These are phyloP conservation scores for Calophaca sinica DNA, from an alignment of 306 rosid species.

Conservation along the genomic window DNA sequence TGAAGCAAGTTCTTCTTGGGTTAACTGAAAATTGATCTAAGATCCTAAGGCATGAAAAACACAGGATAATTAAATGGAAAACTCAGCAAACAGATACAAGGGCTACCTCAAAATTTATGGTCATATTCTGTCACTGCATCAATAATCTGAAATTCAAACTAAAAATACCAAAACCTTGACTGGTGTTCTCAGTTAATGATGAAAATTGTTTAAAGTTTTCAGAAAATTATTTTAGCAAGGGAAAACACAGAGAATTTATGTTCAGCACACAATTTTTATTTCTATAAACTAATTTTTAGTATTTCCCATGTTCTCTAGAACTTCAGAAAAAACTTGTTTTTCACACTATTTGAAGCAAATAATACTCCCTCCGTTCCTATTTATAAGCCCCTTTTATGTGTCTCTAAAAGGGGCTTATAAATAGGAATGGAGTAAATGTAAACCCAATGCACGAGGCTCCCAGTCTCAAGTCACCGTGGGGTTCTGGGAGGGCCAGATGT, in stretches of 20 bases:
- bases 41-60: constrained; percentile 27
- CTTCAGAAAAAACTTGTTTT: constrained; percentile 2
- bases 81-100: constrained; percentile 1
- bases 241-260: not conserved
- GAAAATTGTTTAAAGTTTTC: constrained; percentile 15
- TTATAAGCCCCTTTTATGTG: too few relatives aligned
- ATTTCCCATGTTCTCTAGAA: not conserved
- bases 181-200: constrained; percentile 6
- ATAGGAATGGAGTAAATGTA: not conserved
- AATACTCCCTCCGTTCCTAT: not conserved
- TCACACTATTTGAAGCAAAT: not conserved
- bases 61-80: constrained; percentile 17
- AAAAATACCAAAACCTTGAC: constrained; percentile 27
- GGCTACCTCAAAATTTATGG: constrained; percentile 23
- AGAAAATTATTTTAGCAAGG: constrained; percentile 33
- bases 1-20: constrained; percentile 20
- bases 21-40: constrained; percentile 21
- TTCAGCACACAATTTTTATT: constrained; percentile 9
- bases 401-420: too few relatives aligned
- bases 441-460: not conserved
- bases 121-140: not conserved
- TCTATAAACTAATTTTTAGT: constrained; percentile 20
- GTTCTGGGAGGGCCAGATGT: not conserved
- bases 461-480: not conserved
- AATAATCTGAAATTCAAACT: constrained; percentile 32